Base-by-base conservation (phyloP, 2,329 filamentous ascomycete genomes). In the Nigrospora oryzae region DNA sequence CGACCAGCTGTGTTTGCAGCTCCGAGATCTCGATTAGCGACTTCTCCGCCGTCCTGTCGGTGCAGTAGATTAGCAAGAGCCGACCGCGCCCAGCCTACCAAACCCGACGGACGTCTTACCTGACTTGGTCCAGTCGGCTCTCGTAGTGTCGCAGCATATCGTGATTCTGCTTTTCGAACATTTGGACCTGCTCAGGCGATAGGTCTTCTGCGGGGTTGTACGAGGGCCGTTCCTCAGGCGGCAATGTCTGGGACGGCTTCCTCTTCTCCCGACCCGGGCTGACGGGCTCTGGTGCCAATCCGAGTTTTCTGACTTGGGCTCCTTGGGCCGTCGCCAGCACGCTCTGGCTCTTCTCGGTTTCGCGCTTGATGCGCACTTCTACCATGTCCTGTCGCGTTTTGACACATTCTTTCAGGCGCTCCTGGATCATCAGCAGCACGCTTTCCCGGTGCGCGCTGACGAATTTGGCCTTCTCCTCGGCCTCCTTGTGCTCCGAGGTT, bases 121-220 rank as follows among this genome's bases (percentile, higher is more conserved):
- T 86, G 53, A 97, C 89, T 75, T 97, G 93, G 63, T 90, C 85
- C 61, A 97, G 70, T n/a, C 87, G 89, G 66, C 86, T 89, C 64
- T 96, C 89, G 64, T 94, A 95, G 65, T 95, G 87, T 63, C 86
- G 86, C 55, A 97, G 74, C 83, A 98, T 89, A 51, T 88, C 83
- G 63, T 89, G 83, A 60, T 97, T 96, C 60, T 94, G 90, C 65
- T 89, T 79, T 54, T 91, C 90, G 67, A 98, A 97, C 60, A 95
- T 78, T 63, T 96, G 91, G 43, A 93, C 70, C 64, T 97, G 91
- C 60, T 96, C 89, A 17, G 82, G 74, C 15, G 85, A 88, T 49
- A 96, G 69, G 50, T 82, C 77, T 36, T 79, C 66, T 42, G 50
- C 45, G 11, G 51, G 51, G 23, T 54, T 47, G 28, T 57, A 51